Evolutionary conservation across 768 basidiomycete species (phyloP).

Genomic region (Pleurotus cornucopiae): DNA sequence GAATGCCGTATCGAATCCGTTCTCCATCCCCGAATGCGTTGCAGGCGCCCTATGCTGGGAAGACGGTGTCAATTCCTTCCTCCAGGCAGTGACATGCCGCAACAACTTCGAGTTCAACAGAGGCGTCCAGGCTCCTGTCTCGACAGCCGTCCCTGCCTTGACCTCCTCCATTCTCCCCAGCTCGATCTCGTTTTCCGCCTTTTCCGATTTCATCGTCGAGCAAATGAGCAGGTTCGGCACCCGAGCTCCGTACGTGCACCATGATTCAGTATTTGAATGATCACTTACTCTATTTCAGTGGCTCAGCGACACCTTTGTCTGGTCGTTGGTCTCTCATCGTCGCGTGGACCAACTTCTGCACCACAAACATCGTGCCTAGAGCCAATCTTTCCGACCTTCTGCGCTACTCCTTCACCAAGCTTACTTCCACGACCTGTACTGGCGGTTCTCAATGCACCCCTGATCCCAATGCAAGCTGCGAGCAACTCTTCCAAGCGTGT

Average conservation of each 20-base stretch:
- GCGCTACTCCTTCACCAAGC: constrained; percentile 7
- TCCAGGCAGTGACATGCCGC: constrained; percentile 10
- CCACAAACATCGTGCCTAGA: constrained; percentile 7
- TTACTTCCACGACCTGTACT: constrained; percentile 10
- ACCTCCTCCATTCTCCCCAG: constrained; percentile 7
- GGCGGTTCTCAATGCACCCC: background rate
- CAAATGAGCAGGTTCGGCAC: background rate
- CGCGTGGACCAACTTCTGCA: constrained; percentile 13
- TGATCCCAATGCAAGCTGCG: constrained; percentile 11
- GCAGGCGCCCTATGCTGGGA: constrained; percentile 12
- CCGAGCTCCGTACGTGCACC: too few relatives aligned
- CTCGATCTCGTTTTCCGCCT: constrained; percentile 9
- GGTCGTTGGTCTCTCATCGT: constrained; percentile 10
- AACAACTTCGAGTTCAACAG: constrained; percentile 9
- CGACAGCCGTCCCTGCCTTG: constrained; percentile 8
- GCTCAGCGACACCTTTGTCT: background rate
- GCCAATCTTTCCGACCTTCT: constrained; percentile 12
- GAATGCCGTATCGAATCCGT: constrained; percentile 11
- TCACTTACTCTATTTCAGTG: background rate
- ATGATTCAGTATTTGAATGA: too few relatives aligned
- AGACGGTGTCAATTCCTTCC: constrained; percentile 12
- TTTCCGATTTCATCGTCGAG: constrained; percentile 10
- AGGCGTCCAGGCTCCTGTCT: constrained; percentile 1
- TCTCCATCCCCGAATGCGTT: constrained; percentile 9
- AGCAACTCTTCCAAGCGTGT: constrained; percentile 11